Evolutionary conservation across 1,284 basidiomycete genomes (phyloP).

Genomic region (Rhodotorula sp.): DNA sequence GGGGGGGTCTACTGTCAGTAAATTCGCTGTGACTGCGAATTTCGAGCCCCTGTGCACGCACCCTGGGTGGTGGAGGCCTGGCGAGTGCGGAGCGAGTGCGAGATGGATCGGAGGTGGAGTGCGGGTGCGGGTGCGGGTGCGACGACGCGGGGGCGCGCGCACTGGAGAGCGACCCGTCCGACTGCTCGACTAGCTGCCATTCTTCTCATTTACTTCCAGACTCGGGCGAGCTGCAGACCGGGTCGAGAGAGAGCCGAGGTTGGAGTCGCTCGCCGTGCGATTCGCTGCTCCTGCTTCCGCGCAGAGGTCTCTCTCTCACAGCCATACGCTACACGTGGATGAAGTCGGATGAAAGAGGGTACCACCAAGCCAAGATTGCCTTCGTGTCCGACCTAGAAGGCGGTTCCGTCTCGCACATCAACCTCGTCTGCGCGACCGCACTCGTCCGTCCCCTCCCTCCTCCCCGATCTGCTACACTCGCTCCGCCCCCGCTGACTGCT

Average conservation of each 20-base stretch:
- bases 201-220: neutral
- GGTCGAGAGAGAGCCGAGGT: neutral
- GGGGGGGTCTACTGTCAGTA: neutral
- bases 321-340: neutral
- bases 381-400: constrained; percentile 82
- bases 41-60: neutral
- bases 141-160: constrained; percentile 9
- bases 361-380: constrained; percentile 81
- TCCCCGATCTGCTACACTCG: neutral
- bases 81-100: constrained; percentile 10
- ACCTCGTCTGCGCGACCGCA: constrained; percentile 68
- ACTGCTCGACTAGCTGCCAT: constrained; percentile 6
- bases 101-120: constrained; percentile 9
- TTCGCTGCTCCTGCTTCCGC: neutral
- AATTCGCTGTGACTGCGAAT: too few species aligned
- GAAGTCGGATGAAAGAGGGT: constrained; percentile 48
- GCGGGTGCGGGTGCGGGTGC: constrained; percentile 12
- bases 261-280: neutral
- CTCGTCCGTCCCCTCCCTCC: constrained; percentile 58
- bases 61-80: constrained; percentile 9
- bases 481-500: neutral
- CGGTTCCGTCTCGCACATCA: constrained; percentile 71
- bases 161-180: neutral
- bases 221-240: too few species aligned
- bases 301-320: too few species aligned